These are phyloP conservation scores for Pyrrhoderma noxium DNA, from an alignment of 1,284 basidiomycete species.

Conservation along the genomic window DNA sequence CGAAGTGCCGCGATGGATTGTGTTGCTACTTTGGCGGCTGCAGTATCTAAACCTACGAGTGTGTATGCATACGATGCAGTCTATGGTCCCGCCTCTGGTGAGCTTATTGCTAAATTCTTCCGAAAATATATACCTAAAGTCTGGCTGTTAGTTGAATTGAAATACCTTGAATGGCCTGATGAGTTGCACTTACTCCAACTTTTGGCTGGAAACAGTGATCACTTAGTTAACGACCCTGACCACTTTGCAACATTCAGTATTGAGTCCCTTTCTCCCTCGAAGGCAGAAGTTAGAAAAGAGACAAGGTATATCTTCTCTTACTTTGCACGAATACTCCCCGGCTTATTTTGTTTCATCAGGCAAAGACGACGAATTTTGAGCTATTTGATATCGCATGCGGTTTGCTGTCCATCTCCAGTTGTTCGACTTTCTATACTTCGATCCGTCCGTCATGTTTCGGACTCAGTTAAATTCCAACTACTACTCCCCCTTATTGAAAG, in stretches of 20 bases:
- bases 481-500: slow-evolving; percentile 54
- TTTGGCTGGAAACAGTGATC: slow-evolving; percentile 47
- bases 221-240: slow-evolving; percentile 61
- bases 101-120: slow-evolving; percentile 26
- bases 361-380: slow-evolving; percentile 73
- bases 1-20: slow-evolving; percentile 62
- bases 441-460: slow-evolving; percentile 53
- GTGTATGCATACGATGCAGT: slow-evolving; percentile 81
- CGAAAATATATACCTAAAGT: slow-evolving; percentile 1
- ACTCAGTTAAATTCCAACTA: slow-evolving; percentile 56
- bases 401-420: slow-evolving; percentile 45
- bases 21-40: slow-evolving; percentile 42
- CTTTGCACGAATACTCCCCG: slow-evolving; percentile 3
- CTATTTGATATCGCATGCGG: slow-evolving; percentile 78
- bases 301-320: slow-evolving; percentile 40
- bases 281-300: slow-evolving; percentile 56
- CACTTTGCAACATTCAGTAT: slow-evolving; percentile 63
- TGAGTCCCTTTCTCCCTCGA: slow-evolving; percentile 42
- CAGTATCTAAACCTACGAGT: slow-evolving; percentile 37
- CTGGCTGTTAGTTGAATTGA: slow-evolving; percentile 47
- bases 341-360: slow-evolving; percentile 31
- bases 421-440: slow-evolving; percentile 55
- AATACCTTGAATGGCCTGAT: slow-evolving; percentile 76
- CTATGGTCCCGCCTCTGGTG: slow-evolving; percentile 67
- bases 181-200: slow-evolving; percentile 58